Evolutionary conservation across 1,139 yeast species (phyloP).

Genomic region (Protomyces pachydermus): DNA sequence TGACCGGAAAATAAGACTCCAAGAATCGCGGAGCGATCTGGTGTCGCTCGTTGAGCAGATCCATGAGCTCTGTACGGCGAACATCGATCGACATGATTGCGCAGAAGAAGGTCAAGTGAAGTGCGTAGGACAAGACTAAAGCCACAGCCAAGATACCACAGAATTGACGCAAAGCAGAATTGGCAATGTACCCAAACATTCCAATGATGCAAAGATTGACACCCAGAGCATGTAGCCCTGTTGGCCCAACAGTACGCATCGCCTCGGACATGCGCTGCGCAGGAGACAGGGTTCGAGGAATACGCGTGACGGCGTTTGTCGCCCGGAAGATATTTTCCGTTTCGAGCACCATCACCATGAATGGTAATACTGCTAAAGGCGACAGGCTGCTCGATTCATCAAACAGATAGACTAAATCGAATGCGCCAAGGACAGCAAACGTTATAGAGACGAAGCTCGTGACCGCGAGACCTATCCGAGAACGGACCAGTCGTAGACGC

Average conservation of each 20-base stretch:
- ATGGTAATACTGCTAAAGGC: not conserved
- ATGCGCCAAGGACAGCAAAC: not conserved
- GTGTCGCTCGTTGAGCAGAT: not conserved
- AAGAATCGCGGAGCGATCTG: not conserved
- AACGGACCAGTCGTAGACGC: not conserved
- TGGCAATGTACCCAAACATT: not conserved
- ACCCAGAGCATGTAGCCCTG: not conserved
- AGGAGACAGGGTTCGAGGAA: not conserved
- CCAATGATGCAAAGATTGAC: not conserved
- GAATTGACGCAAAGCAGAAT: not conserved
- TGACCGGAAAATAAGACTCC: not conserved
- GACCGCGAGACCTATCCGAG: not conserved
- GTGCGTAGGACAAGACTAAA: not conserved
- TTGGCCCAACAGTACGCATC: not conserved
- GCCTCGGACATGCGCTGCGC: not conserved
- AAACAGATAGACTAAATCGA: not conserved
- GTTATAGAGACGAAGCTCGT: not conserved
- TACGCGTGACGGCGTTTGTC: not conserved
- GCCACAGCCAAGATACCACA: not conserved
- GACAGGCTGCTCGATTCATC: not conserved
- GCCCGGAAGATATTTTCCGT: not conserved
- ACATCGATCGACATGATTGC: not conserved
- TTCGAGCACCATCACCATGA: not conserved
- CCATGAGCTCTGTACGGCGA: not conserved
- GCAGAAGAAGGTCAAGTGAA: not conserved